Evolutionary conservation across 2,329 filamentous ascomycete genomes (phyloP).

Genomic region (Trichoderma simmonsii): DNA sequence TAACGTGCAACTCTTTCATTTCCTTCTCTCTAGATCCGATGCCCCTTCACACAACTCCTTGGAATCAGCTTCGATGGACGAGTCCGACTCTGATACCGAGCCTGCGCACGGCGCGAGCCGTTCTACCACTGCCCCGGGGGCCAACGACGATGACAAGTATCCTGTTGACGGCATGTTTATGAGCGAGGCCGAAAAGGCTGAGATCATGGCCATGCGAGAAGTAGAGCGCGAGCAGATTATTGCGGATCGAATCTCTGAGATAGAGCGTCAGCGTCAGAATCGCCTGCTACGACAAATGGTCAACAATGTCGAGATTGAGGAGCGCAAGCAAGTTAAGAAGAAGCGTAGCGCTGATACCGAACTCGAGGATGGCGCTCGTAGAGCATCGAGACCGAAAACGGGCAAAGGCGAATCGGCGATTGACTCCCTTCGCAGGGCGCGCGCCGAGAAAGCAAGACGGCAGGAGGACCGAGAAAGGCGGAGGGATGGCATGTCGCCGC

Average conservation of each 20-base stretch:
- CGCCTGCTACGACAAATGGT: slow-evolving; percentile 76
- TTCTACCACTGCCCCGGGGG: slow-evolving; percentile 42
- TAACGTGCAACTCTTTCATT: slow-evolving; percentile 2
- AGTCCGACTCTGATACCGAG: slow-evolving; percentile 66
- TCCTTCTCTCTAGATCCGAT: slow-evolving; percentile 53
- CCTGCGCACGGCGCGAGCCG: slow-evolving; percentile 40
- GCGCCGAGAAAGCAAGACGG: slow-evolving; percentile 56
- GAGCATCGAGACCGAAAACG: slow-evolving; percentile 69
- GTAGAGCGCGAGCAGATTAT: slow-evolving; percentile 88
- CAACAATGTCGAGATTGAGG: slow-evolving; percentile 61
- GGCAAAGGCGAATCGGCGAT: slow-evolving; percentile 57
- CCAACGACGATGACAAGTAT: slow-evolving; percentile 65
- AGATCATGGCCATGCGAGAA: slow-evolving; percentile 84
- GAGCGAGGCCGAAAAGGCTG: slow-evolving; percentile 67
- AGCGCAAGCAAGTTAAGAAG: slow-evolving; percentile 52
- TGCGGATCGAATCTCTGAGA: slow-evolving; percentile 79
- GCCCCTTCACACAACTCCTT: slow-evolving; percentile 69
- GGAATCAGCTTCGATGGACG: slow-evolving; percentile 84
- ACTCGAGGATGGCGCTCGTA: slow-evolving; percentile 70
- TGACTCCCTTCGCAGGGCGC: slow-evolving; percentile 62
- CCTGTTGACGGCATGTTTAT: slow-evolving; percentile 85
- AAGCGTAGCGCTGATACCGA: slow-evolving; percentile 79
- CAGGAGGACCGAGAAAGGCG: slow-evolving; percentile 57
- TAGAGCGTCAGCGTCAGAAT: slow-evolving; percentile 79
- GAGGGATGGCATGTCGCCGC: slow-evolving; percentile 43